These are phyloP conservation scores for Starmerella stigmatis DNA, from an alignment of 805 yeast species.

Conservation along the genomic window DNA sequence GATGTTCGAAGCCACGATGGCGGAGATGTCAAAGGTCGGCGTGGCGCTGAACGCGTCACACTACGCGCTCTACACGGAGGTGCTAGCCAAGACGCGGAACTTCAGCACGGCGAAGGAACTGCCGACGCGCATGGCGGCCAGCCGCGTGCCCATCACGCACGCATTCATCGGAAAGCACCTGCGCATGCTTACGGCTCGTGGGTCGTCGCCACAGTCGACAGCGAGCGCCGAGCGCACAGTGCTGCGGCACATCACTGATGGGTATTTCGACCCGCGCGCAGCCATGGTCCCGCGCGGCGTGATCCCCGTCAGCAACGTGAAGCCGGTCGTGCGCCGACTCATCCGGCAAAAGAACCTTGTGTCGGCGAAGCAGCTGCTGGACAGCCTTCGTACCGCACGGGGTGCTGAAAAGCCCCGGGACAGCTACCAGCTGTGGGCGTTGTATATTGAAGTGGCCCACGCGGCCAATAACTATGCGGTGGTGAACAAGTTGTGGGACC, in stretches of 20 bases:
- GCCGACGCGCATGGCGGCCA: conserved; percentile 16
- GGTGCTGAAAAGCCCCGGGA: not conserved
- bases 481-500: conserved; percentile 16
- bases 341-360: conserved; percentile 14
- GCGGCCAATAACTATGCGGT: conserved; percentile 1
- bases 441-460: conserved; percentile 17
- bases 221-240: conserved; percentile 13
- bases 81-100: conserved; percentile 12
- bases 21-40: conserved; percentile 21
- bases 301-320: conserved; percentile 24
- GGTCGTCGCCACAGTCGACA: conserved; percentile 7
- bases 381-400: conserved; percentile 8
- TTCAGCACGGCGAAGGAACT: conserved; percentile 15
- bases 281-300: conserved; percentile 25
- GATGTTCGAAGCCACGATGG: conserved; percentile 31
- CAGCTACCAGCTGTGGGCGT: conserved; percentile 13
- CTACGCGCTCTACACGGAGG: conserved; percentile 24
- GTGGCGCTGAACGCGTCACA: conserved; percentile 21
- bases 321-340: conserved; percentile 22
- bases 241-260: conserved; percentile 16
- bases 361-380: conserved; percentile 23
- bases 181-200: conserved; percentile 18
- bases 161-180: conserved; percentile 24
- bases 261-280: conserved; percentile 25
- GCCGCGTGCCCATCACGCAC: conserved; percentile 21